Conservation (phyloP, 352 stramenopile genomes). For the Phytophthora cactorum region DNA sequence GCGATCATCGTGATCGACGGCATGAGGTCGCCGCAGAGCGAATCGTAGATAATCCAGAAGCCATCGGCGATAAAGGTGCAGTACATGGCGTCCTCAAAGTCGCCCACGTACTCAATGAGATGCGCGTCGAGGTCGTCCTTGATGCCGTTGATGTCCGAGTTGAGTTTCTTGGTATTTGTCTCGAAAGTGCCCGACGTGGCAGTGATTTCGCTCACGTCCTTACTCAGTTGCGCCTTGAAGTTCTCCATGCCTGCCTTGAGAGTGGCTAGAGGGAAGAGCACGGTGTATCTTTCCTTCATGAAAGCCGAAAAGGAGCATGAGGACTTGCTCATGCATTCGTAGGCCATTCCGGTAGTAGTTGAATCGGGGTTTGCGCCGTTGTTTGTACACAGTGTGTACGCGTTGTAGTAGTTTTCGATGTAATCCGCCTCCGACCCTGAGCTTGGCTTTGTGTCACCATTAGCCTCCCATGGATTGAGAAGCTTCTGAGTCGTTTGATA, state of each 20-base stretch:
- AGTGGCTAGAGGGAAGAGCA: conserved; percentile 11
- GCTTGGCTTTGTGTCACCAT: not conserved
- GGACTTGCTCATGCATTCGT: not conserved
- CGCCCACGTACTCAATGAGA: conserved; percentile 59
- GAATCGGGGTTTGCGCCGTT: not conserved
- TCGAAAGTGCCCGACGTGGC: conserved; percentile 48
- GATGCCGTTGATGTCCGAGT: conserved; percentile 49
- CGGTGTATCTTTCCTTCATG: conserved; percentile 19
- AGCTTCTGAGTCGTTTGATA: conserved; percentile 1
- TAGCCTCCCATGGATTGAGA: conserved; percentile 1
- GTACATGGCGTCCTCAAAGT: conserved; percentile 69
- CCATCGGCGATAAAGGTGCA: conserved; percentile 61
- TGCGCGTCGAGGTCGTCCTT: conserved; percentile 43
- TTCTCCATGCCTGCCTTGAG: conserved; percentile 27
- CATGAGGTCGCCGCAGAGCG: conserved; percentile 67
- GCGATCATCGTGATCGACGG: conserved; percentile 77
- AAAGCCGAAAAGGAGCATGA: conserved; percentile 22
- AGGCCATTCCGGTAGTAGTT: not conserved
- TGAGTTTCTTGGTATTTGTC: conserved; percentile 45
- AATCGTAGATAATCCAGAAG: conserved; percentile 56
- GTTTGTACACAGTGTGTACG: not conserved
- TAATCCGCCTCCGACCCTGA: conserved; percentile 3
- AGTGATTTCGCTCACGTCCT: conserved; percentile 39
- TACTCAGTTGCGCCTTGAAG: conserved; percentile 43
- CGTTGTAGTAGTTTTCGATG: conserved; percentile 8